These are phyloP conservation scores for Papiliotrema laurentii DNA, from an alignment of 1,284 basidiomycete genomes.

Conservation along the genomic window DNA sequence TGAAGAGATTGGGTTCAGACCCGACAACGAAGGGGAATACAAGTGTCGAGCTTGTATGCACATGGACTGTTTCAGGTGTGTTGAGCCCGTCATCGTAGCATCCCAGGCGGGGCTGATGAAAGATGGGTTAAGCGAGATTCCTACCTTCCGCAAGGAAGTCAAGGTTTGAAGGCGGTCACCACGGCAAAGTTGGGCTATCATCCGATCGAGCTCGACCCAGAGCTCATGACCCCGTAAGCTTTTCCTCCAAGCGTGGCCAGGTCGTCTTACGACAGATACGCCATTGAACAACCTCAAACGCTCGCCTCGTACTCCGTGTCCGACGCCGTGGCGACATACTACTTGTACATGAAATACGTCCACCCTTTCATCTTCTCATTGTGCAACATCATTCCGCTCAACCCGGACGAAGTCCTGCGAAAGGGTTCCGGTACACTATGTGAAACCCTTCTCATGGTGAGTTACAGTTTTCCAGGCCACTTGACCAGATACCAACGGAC, in stretches of 20 bases:
- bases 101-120: background rate
- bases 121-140: conserved; percentile 98
- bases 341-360: conserved; percentile 99
- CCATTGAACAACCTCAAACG: conserved; percentile 89
- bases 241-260: too few species aligned
- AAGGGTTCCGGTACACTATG: conserved; percentile 97
- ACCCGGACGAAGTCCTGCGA: conserved; percentile 91
- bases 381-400: conserved; percentile 98
- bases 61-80: conserved; percentile 96
- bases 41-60: conserved; percentile 91
- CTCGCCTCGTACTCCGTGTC: conserved; percentile 98
- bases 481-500: conserved; percentile 13
- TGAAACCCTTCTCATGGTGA: conserved; percentile 95
- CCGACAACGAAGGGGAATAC: conserved; percentile 91
- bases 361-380: conserved; percentile 99
- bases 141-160: conserved; percentile 97
- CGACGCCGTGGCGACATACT: conserved; percentile 98
- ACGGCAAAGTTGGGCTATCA: conserved; percentile 95
- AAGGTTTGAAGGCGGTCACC: conserved; percentile 97
- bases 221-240: conserved; percentile 95
- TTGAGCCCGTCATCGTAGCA: too few species aligned
- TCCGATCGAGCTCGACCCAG: conserved; percentile 95
- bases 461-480: too few species aligned
- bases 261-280: conserved; percentile 64
- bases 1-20: conserved; percentile 86